These are phyloP conservation scores for Cynara cardunculus DNA, from an alignment of 129 eudicot species.

Conservation along the genomic window DNA sequence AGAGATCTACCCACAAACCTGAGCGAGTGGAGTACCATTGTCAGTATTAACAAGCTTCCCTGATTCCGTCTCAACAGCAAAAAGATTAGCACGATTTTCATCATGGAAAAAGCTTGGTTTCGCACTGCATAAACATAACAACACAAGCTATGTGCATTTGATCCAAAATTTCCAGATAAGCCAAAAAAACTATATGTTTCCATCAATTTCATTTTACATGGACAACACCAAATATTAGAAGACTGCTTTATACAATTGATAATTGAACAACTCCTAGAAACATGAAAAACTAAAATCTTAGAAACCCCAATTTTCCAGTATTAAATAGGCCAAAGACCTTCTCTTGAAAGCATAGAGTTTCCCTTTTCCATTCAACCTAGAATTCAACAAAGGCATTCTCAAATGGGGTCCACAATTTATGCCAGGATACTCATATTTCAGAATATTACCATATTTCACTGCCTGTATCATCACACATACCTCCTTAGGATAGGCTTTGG, in stretches of 20 bases:
- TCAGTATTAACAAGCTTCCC: conserved; percentile 95
- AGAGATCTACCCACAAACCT: conserved; percentile 44
- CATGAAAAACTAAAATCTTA: neutral
- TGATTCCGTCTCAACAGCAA: conserved; percentile 77
- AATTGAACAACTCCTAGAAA: neutral
- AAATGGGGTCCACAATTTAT: neutral
- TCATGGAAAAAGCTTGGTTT: conserved; percentile 97
- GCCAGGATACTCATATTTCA: neutral
- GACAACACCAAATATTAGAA: neutral
- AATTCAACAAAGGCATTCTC: neutral
- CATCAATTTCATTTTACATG: neutral
- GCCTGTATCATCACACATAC: neutral
- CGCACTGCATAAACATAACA: conserved; percentile 46
- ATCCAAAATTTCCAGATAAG: neutral
- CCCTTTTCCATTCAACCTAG: neutral
- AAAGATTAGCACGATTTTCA: conserved; percentile 81
- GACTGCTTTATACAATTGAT: neutral
- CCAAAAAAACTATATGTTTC: neutral
- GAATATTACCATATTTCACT: neutral
- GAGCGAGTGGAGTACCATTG: conserved; percentile 95
- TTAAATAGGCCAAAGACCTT: neutral
- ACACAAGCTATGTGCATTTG: neutral
- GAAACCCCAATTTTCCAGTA: neutral
- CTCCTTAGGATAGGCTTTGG: neutral
- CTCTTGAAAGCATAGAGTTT: neutral